Evolutionary conservation across 2,329 filamentous ascomycete species (phyloP), one percentile per base, ranked within the genome.

Genomic region (Fusarium piperis): DNA sequence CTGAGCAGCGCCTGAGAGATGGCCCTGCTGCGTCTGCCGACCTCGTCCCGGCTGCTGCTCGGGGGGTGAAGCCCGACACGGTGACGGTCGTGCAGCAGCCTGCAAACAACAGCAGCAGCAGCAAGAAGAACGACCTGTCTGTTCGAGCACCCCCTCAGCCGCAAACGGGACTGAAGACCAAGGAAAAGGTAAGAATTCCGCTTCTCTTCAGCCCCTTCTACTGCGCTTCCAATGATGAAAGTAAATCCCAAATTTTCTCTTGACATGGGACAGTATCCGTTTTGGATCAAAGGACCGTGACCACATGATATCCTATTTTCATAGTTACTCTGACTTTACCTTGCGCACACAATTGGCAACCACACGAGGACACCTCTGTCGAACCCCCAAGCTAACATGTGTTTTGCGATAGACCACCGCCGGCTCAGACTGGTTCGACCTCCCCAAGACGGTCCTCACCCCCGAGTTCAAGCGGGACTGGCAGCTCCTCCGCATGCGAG

Each of bases 381-480:
- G 32, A 65, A 62, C n/a, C 48, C 33, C 15, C 16, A 13, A 18
- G 63, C 73, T 74, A 68, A 74, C 58, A 68, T 73, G 55, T 77
- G 23, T 52, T 77, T 55, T 59, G 38, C 48, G 51, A 62, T 53
- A 83, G 81, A 77, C 85, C 64, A 93, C 91, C 68, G 93, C 95
- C 57, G 96, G 95, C 48, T 82, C 90, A 16, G 86, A 93, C 64
- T 98, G 95, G 95, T 98, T 92, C 83, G 89, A 97, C 76, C 86
- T 99, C 60, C 95, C 95, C 7, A 91, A 91, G 76, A 98, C 95
- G 28, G 87, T 93, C 57, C 83, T 97, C 57, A 97, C 94, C 0
- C 90, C 94, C 10, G 91, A 97, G 78, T 86, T 98, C 68, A 97
- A 95, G 82, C 89, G 94, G 74, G 95, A 99, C 79, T 86, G 98